Percentiles rank a stretch among this genome's conserved stretches.
phyloP scores from a whole-genome alignment of 495 filamentous ascomycete genomes.

The Hypoxylon lenormandii region DNA sequence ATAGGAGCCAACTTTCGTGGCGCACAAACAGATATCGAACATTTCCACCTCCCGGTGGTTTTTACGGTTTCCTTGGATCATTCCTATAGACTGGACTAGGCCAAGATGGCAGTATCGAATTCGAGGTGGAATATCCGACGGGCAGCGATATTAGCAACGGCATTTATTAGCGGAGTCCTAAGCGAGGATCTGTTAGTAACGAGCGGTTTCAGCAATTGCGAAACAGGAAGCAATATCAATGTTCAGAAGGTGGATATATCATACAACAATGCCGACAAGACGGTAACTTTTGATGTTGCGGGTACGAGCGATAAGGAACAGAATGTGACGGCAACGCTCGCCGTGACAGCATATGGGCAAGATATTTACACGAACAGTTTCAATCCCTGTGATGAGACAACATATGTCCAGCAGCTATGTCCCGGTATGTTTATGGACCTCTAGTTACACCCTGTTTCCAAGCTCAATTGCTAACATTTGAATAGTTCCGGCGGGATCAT shows the following conservation, averaged over 20 bases:
- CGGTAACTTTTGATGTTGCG: slow-evolving; percentile 83
- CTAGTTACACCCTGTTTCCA: not conserved
- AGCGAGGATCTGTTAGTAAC: slow-evolving; percentile 82
- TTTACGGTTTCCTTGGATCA: slow-evolving; percentile 39
- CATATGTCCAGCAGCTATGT: slow-evolving; percentile 79
- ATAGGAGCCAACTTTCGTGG: slow-evolving; percentile 2
- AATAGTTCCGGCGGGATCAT: slow-evolving; percentile 77
- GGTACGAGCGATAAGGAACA: slow-evolving; percentile 78
- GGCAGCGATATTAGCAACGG: slow-evolving; percentile 53
- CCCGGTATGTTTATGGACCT: slow-evolving; percentile 70
- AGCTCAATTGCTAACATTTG: slow-evolving; percentile 48
- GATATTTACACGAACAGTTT: slow-evolving; percentile 83
- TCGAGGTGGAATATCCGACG: slow-evolving; percentile 50
- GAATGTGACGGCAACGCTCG: slow-evolving; percentile 83
- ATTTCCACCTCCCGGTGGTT: slow-evolving; percentile 19
- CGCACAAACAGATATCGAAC: slow-evolving; percentile 18
- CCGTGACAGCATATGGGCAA: slow-evolving; percentile 86
- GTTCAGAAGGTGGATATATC: slow-evolving; percentile 80
- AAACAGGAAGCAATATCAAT: slow-evolving; percentile 71
- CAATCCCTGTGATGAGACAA: slow-evolving; percentile 77
- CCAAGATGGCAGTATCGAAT: slow-evolving; percentile 43
- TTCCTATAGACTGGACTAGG: slow-evolving; percentile 19
- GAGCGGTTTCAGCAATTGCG: slow-evolving; percentile 80
- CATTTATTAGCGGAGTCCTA: slow-evolving; percentile 53
- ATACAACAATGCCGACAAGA: slow-evolving; percentile 78